Conservation (phyloP, 805 yeast genomes). For the Peterozyma xylosa region DNA sequence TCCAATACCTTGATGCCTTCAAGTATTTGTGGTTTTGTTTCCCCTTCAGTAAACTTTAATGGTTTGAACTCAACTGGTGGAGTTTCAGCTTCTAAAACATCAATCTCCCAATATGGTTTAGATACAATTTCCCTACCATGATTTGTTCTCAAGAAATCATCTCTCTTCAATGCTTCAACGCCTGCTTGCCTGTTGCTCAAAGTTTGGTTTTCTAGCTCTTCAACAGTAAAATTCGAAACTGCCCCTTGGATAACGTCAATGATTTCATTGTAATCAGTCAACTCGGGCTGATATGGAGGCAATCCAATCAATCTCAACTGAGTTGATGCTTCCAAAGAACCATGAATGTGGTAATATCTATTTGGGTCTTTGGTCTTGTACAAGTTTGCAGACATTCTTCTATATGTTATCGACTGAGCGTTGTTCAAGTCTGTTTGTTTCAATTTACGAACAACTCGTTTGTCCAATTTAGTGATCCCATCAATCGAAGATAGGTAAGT, state of each 20-base stretch:
- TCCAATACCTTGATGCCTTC: conserved; percentile 25
- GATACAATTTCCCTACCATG: conserved; percentile 20
- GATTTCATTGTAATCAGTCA: conserved; percentile 19
- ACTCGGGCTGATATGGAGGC: conserved; percentile 17
- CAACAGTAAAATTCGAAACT: conserved; percentile 17
- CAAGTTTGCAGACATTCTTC: conserved; percentile 25
- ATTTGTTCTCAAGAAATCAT: conserved; percentile 19
- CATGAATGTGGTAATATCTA: conserved; percentile 24
- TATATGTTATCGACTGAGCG: conserved; percentile 20
- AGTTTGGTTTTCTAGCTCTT: conserved; percentile 21
- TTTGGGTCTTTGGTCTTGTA: conserved; percentile 22
- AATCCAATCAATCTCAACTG: conserved; percentile 26
- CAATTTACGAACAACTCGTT: conserved; percentile 1
- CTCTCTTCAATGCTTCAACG: conserved; percentile 19
- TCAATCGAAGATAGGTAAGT: too few relatives aligned
- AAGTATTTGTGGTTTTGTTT: conserved; percentile 15
- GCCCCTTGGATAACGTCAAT: conserved; percentile 16
- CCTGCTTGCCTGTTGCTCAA: conserved; percentile 24
- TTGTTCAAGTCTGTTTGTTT: conserved; percentile 17
- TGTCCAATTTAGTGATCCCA: too few relatives aligned
- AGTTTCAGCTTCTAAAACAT: conserved; percentile 16
- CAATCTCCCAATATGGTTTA: conserved; percentile 18
- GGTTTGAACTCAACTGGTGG: conserved; percentile 18
- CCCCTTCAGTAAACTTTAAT: conserved; percentile 2
- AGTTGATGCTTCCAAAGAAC: conserved; percentile 23